Conservation (phyloP, 768 basidiomycete genomes). For the Neoboletus magnificus region DNA sequence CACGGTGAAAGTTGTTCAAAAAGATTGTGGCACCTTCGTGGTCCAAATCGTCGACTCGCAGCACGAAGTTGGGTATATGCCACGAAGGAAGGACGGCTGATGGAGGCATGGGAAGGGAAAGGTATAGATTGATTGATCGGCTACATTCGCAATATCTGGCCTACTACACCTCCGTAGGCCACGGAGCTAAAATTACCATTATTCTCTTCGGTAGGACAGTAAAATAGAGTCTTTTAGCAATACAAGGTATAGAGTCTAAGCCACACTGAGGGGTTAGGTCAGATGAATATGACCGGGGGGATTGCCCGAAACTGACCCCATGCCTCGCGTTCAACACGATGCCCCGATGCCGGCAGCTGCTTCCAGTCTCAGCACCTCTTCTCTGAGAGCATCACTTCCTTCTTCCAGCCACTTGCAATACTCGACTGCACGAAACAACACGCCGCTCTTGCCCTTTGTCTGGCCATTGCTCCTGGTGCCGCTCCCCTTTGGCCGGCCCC, state of each 20-base stretch:
- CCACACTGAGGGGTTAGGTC: neutral
- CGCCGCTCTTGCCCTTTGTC: constrained; percentile 86
- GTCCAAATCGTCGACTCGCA: constrained; percentile 56
- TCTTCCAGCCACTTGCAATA: constrained; percentile 87
- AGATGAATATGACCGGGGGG: neutral
- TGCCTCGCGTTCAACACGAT: constrained; percentile 6
- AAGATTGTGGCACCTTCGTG: constrained; percentile 60
- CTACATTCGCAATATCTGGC: neutral
- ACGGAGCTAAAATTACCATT: constrained; percentile 7
- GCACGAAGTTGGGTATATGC: constrained; percentile 53
- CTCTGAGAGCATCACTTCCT: constrained; percentile 63
- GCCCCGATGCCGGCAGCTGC: constrained; percentile 54
- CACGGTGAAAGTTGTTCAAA: constrained; percentile 45
- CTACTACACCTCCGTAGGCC: neutral
- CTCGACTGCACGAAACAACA: constrained; percentile 82
- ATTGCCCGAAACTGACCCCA: constrained; percentile 13
- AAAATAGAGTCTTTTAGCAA: neutral
- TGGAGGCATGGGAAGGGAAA: constrained; percentile 21
- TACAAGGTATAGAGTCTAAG: neutral
- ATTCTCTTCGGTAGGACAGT: neutral
- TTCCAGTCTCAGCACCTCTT: constrained; percentile 69
- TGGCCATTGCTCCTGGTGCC: constrained; percentile 60
- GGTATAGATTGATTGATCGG: neutral
- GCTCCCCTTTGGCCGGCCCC: constrained; percentile 79
- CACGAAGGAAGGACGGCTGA: constrained; percentile 34